These are phyloP conservation scores for Tremella fuciformis DNA, from an alignment of 768 basidiomycete species.

Conservation along the genomic window DNA sequence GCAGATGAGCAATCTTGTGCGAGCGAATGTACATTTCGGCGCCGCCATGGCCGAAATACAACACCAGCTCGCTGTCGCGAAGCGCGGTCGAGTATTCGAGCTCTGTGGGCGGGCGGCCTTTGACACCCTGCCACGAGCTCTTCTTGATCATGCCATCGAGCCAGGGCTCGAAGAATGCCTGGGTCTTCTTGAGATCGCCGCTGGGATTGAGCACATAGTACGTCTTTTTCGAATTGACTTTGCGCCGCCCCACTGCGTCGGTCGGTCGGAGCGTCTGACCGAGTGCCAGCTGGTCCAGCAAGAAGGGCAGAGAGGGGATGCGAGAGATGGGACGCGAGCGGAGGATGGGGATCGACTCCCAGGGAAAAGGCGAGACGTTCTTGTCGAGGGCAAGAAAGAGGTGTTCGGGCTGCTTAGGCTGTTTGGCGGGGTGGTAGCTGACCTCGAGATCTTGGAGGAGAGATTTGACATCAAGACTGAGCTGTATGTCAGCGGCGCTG, in stretches of 20 bases:
- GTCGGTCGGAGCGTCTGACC: constrained; percentile 56
- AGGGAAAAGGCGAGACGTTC: constrained; percentile 81
- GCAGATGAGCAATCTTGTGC: constrained; percentile 74
- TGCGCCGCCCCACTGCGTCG: constrained; percentile 56
- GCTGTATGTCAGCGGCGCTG: constrained; percentile 34
- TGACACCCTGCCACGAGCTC: constrained; percentile 78
- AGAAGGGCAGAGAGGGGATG: constrained; percentile 84
- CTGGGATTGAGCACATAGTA: constrained; percentile 89
- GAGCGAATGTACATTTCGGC: constrained; percentile 91
- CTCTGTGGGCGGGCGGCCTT: constrained; percentile 73
- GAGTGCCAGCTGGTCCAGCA: constrained; percentile 74
- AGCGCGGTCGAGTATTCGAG: constrained; percentile 76
- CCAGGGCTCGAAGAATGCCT: constrained; percentile 79
- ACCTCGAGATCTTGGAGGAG: constrained; percentile 69
- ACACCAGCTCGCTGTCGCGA: constrained; percentile 72
- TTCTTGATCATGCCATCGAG: constrained; percentile 62
- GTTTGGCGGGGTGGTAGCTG: constrained; percentile 27
- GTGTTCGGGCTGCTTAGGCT: constrained; percentile 61
- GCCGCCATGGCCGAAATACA: constrained; percentile 98
- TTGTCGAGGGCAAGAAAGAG: constrained; percentile 86
- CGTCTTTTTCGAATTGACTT: constrained; percentile 65
- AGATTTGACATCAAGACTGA: constrained; percentile 71
- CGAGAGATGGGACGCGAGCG: constrained; percentile 82
- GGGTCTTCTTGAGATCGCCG: constrained; percentile 79
- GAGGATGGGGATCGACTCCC: constrained; percentile 89